phyloP scores from a whole-genome alignment of 2,329 filamentous ascomycete genomes.

The Myotisia sp. region DNA sequence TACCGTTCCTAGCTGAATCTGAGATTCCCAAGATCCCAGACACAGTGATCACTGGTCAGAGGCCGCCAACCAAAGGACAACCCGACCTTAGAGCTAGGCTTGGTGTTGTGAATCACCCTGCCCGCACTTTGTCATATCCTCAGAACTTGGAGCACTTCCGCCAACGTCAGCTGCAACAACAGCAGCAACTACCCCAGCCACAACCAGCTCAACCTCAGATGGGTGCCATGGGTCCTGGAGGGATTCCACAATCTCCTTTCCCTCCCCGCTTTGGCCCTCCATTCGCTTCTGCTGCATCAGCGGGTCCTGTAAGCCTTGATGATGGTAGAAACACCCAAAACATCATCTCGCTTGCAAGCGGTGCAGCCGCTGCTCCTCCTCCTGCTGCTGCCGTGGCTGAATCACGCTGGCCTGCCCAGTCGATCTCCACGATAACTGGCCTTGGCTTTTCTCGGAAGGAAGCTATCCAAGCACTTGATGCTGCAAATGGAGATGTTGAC shows the following conservation, averaged over 20 bases:
- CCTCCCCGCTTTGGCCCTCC: neutral
- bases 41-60: slow-evolving; percentile 69
- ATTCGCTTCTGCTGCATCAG: neutral
- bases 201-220: slow-evolving; percentile 11
- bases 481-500: slow-evolving; percentile 74
- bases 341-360: neutral
- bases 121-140: slow-evolving; percentile 11
- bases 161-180: slow-evolving; percentile 5
- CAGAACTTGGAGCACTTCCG: slow-evolving; percentile 6
- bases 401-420: slow-evolving; percentile 40
- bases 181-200: slow-evolving; percentile 13
- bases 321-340: no score
- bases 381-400: neutral
- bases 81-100: no score
- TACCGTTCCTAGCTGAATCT: slow-evolving; percentile 79
- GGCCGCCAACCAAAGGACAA: slow-evolving; percentile 80
- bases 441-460: slow-evolving; percentile 64
- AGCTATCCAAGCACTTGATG: slow-evolving; percentile 67
- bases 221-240: neutral
- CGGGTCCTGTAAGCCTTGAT: no score
- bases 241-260: neutral
- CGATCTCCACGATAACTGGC: slow-evolving; percentile 60
- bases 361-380: neutral
- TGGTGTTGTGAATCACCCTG: slow-evolving; percentile 45
- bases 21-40: slow-evolving; percentile 80